A percentile compares a stretch with the other conserved stretches of the same genome.
Evolutionary conservation across 2,329 filamentous ascomycete species (phyloP).

Genomic region (Pseudogymnoascus sp.): DNA sequence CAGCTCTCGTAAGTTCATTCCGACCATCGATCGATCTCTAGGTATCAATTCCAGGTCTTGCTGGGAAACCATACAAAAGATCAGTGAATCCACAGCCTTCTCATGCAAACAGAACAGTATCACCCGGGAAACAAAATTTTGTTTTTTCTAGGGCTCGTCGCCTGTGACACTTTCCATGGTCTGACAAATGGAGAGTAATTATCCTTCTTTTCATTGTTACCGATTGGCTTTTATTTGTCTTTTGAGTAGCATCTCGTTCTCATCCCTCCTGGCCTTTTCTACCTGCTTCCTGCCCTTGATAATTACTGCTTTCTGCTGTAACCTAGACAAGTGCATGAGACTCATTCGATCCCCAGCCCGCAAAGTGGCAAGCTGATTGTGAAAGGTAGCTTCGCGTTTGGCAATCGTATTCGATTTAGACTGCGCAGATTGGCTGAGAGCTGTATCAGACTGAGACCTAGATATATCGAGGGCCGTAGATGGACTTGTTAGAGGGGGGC

Average conservation of each 20-base stretch:
- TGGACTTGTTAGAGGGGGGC: neutral
- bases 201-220: neutral
- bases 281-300: neutral
- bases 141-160: neutral
- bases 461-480: neutral
- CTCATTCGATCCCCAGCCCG: conserved; percentile 2
- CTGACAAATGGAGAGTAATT: neutral
- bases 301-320: conserved; percentile 2
- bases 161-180: neutral
- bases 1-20: neutral
- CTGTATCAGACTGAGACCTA: neutral
- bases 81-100: neutral
- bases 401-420: conserved; percentile 4
- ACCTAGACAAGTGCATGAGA: conserved; percentile 5
- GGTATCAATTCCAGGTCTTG: neutral
- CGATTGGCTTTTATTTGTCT: neutral
- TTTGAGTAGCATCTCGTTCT: neutral
- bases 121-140: neutral
- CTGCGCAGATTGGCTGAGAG: neutral
- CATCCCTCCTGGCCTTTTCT: neutral
- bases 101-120: neutral
- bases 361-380: conserved; percentile 6
- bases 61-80: neutral
- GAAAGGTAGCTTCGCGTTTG: conserved; percentile 3
- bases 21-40: neutral